These are phyloP conservation scores for Melastoma candidum DNA, from an alignment of 441 rosid genomes.

Conservation along the genomic window DNA sequence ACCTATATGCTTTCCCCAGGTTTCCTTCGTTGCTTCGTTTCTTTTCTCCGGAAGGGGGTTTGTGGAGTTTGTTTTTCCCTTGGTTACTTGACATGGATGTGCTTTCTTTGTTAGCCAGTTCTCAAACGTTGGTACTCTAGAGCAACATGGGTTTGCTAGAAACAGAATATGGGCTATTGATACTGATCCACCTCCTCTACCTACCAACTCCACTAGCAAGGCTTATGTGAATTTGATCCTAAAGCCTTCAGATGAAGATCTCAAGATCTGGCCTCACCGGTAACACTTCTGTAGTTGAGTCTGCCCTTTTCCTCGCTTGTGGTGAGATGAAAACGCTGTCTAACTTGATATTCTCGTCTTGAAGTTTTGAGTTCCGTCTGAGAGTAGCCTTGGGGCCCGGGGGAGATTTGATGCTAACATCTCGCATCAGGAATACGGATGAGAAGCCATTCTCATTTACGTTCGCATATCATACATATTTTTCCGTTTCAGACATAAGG, in stretches of 20 bases:
- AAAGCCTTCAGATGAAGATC: conserved; percentile 48
- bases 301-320: background rate
- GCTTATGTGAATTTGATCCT: conserved; percentile 43
- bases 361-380: conserved; percentile 59
- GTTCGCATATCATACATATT: conserved; percentile 45
- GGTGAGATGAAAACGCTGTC: too few species aligned
- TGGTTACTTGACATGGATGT: too few species aligned
- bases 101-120: conserved; percentile 26
- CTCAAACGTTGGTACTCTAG: conserved; percentile 47
- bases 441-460: conserved; percentile 52
- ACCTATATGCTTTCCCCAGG: conserved; percentile 59
- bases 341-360: too few species aligned
- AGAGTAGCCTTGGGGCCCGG: conserved; percentile 41
- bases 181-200: conserved; percentile 49
- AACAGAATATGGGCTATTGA: conserved; percentile 51
- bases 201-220: conserved; percentile 32
- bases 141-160: conserved; percentile 57
- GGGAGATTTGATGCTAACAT: conserved; percentile 58
- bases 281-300: conserved; percentile 10
- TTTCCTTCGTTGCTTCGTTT: too few species aligned
- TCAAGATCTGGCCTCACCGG: conserved; percentile 55
- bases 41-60: too few species aligned
- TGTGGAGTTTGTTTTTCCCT: too few species aligned
- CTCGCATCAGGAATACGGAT: conserved; percentile 66
- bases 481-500: conserved; percentile 68